Conservation (phyloP, 139 green algal genomes). For the Closterium sp. region DNA sequence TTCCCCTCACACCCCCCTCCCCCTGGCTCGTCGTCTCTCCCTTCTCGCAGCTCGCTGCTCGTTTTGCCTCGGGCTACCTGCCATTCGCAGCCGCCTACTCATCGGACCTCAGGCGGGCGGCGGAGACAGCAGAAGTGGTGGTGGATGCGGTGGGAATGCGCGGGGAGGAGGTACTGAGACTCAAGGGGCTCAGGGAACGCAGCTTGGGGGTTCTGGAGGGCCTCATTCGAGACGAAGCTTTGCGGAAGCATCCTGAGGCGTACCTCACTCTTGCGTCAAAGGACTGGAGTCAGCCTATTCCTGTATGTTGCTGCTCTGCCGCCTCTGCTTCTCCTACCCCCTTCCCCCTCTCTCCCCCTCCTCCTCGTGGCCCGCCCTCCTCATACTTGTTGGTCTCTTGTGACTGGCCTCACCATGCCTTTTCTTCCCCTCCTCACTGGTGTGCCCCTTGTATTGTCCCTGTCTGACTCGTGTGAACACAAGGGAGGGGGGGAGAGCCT, state of each 20-base stretch:
- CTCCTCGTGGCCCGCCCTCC: no score
- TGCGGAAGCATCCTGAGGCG: neutral
- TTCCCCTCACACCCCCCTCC: neutral
- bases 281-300: neutral
- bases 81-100: neutral
- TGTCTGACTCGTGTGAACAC: neutral
- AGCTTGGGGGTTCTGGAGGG: neutral
- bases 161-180: neutral
- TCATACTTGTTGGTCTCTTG: neutral
- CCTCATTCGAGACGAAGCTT: neutral
- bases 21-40: no score
- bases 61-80: neutral
- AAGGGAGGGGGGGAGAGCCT: slow-evolving; percentile 5
- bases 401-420: neutral
- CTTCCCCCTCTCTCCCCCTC: no score
- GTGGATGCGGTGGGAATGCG: neutral
- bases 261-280: neutral
- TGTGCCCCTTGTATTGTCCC: neutral
- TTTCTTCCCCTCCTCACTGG: neutral
- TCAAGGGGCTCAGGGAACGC: neutral
- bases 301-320: neutral
- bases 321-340: neutral
- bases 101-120: neutral
- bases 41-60: neutral
- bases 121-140: neutral